phyloP scores from a whole-genome alignment of 768 basidiomycete species.

The Holtermannia corniformis region DNA sequence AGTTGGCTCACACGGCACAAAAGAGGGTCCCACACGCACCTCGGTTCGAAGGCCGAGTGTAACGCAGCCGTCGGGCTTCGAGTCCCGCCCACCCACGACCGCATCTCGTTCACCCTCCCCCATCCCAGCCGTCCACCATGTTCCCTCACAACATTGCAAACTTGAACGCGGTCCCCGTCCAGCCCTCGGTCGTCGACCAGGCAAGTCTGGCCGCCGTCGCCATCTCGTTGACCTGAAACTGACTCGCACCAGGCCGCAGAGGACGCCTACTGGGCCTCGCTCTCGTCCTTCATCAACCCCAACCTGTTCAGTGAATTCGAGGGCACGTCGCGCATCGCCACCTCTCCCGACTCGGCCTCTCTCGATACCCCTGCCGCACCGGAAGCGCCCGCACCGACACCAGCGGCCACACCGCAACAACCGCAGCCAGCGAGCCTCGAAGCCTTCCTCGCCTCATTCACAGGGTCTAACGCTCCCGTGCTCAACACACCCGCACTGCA shows the following conservation, averaged over 20 bases:
- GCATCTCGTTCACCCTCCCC: too few species aligned
- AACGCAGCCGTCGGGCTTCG: too few species aligned
- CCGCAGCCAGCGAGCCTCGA: slow-evolving; percentile 16
- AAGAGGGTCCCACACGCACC: too few species aligned
- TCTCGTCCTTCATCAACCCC: background rate
- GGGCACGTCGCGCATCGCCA: background rate
- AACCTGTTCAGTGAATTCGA: background rate
- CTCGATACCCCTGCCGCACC: background rate
- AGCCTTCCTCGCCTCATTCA: slow-evolving; percentile 29
- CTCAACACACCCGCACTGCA: slow-evolving; percentile 3
- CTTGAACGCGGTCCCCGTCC: background rate
- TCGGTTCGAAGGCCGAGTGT: too few species aligned
- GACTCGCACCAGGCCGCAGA: background rate
- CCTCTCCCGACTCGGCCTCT: background rate
- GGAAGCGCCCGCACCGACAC: background rate
- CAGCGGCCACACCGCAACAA: background rate
- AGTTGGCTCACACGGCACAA: too few species aligned
- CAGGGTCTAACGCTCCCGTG: slow-evolving; percentile 5
- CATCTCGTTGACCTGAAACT: too few species aligned
- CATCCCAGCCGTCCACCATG: background rate
- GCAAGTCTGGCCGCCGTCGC: too few species aligned
- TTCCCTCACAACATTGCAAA: background rate
- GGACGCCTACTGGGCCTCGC: background rate
- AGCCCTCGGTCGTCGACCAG: background rate
- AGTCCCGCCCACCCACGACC: too few species aligned